phyloP scores from a whole-genome alignment of 1,284 basidiomycete genomes.

The Stereum hirsutum region DNA sequence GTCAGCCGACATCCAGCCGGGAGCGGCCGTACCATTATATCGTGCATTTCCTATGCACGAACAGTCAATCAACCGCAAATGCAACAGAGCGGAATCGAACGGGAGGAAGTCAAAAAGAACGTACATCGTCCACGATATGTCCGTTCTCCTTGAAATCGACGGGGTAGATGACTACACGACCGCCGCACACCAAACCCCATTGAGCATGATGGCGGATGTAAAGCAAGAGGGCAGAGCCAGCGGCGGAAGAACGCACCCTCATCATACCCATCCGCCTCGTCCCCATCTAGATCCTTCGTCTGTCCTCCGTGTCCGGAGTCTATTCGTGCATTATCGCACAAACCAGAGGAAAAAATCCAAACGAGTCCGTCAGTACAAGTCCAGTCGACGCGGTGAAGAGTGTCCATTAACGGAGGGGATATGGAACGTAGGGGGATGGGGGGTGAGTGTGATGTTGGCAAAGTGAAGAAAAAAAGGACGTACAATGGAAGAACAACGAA shows the following conservation, averaged over 20 bases:
- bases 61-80: too few relatives aligned
- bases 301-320: slow-evolving; percentile 81
- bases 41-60: slow-evolving; percentile 60
- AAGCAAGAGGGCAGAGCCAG: too few relatives aligned
- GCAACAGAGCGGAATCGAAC: too few relatives aligned
- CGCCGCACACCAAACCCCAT: too few relatives aligned
- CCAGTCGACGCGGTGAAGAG: too few relatives aligned
- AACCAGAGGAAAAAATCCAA: too few relatives aligned
- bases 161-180: slow-evolving; percentile 76
- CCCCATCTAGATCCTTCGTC: slow-evolving; percentile 66
- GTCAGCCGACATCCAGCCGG: slow-evolving; percentile 83
- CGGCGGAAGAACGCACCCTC: slow-evolving; percentile 45
- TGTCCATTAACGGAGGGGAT: too few relatives aligned
- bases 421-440: too few relatives aligned
- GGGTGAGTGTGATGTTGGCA: neutral
- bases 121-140: slow-evolving; percentile 79
- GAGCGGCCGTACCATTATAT: slow-evolving; percentile 65
- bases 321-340: too few relatives aligned
- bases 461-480: neutral
- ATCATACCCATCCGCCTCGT: slow-evolving; percentile 56
- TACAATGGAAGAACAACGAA: slow-evolving; percentile 33
- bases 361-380: too few relatives aligned
- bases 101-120: too few relatives aligned
- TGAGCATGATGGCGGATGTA: too few relatives aligned
- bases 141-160: slow-evolving; percentile 65